These are phyloP conservation scores for Microdochium trichocladiopsis DNA, from an alignment of 2,329 filamentous ascomycete genomes.

Conservation along the genomic window DNA sequence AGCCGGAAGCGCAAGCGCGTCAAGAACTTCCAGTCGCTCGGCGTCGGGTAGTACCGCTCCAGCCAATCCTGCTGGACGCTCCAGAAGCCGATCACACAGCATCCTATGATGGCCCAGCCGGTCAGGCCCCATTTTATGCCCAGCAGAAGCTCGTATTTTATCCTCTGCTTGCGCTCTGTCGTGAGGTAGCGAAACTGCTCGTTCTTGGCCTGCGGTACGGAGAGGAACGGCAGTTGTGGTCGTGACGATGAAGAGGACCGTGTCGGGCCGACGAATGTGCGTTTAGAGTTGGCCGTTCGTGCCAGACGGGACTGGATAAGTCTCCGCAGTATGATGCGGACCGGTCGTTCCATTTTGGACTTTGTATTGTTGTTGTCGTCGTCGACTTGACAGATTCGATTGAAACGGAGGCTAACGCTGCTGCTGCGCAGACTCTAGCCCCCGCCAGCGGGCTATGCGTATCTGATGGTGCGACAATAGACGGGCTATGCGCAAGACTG, in stretches of 20 bases:
- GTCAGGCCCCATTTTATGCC: slow-evolving; percentile 61
- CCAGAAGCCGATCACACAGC: slow-evolving; percentile 53
- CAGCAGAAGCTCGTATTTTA: slow-evolving; percentile 63
- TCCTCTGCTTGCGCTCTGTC: slow-evolving; percentile 66
- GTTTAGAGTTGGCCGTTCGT: slow-evolving; percentile 8
- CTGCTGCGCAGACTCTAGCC: too few species aligned
- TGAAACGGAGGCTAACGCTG: too few species aligned
- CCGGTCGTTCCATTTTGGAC: slow-evolving; percentile 10
- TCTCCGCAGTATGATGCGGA: slow-evolving; percentile 10
- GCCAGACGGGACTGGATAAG: slow-evolving; percentile 8
- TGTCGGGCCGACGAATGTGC: slow-evolving; percentile 53
- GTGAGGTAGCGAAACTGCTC: slow-evolving; percentile 65
- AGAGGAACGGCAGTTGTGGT: slow-evolving; percentile 45
- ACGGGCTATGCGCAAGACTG: not conserved
- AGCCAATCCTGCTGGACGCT: slow-evolving; percentile 66
- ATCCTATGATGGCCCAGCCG: slow-evolving; percentile 56
- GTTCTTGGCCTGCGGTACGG: slow-evolving; percentile 30
- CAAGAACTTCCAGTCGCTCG: slow-evolving; percentile 70
- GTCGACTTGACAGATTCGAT: too few species aligned
- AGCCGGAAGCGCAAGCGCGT: slow-evolving; percentile 63
- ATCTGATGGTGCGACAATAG: not conserved
- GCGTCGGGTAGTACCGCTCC: slow-evolving; percentile 73
- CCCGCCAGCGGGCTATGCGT: too few species aligned
- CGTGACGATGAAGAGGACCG: slow-evolving; percentile 28
- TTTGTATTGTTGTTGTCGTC: not conserved